Evolutionary conservation across 2,329 filamentous ascomycete genomes (phyloP).

Genomic region (Fusarium beomiforme): DNA sequence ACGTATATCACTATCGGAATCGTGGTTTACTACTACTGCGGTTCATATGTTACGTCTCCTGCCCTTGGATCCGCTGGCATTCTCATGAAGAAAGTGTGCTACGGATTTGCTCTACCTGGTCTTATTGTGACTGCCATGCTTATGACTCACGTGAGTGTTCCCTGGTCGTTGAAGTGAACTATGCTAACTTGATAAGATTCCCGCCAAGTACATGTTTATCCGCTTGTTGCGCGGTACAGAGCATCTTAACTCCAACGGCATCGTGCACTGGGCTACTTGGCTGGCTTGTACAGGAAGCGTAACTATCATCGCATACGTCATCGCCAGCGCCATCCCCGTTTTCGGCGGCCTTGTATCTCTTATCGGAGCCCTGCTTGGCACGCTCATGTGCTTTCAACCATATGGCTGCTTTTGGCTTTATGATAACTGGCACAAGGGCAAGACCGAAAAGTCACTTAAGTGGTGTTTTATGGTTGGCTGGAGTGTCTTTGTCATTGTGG

Average conservation of each 20-base stretch:
- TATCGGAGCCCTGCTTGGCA: slow-evolving; percentile 44
- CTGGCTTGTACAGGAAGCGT: slow-evolving; percentile 43
- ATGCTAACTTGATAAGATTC: slow-evolving; percentile 1
- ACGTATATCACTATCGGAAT: slow-evolving; percentile 47
- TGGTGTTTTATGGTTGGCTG: slow-evolving; percentile 28
- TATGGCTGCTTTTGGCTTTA: slow-evolving; percentile 45
- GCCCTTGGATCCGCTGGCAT: slow-evolving; percentile 56
- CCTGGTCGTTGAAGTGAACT: accelerated
- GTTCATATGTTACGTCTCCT: slow-evolving; percentile 57
- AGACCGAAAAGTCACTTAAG: background rate
- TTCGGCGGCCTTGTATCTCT: slow-evolving; percentile 45
- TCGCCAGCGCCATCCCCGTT: slow-evolving; percentile 38
- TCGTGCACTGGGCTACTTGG: slow-evolving; percentile 47
- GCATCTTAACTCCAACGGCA: slow-evolving; percentile 44
- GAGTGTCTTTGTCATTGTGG: slow-evolving; percentile 21
- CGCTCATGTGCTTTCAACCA: slow-evolving; percentile 44
- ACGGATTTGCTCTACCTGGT: slow-evolving; percentile 49
- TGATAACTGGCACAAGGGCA: slow-evolving; percentile 40
- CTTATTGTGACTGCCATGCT: slow-evolving; percentile 41
- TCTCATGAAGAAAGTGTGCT: slow-evolving; percentile 55
- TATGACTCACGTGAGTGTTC: slow-evolving; percentile 41
- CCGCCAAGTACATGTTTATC: slow-evolving; percentile 30
- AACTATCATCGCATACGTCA: slow-evolving; percentile 42
- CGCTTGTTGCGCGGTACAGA: slow-evolving; percentile 41
- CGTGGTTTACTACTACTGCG: slow-evolving; percentile 58